phyloP scores from a whole-genome alignment of 2,329 filamentous ascomycete genomes.

The Colletotrichum sp. region DNA sequence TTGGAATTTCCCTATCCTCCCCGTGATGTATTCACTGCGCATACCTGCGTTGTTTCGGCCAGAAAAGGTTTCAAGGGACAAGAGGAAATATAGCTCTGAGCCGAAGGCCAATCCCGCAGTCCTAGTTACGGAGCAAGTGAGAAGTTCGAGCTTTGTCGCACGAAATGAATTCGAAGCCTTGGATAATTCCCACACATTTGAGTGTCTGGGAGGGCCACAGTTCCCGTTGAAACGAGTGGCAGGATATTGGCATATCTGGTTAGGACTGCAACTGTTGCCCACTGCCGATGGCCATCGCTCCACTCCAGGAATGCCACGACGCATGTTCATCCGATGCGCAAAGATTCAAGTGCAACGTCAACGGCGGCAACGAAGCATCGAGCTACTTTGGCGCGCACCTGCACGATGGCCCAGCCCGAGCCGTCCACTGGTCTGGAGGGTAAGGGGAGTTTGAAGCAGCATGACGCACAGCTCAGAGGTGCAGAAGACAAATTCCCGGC shows the following conservation, averaged over 20 bases:
- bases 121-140: not conserved
- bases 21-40: not conserved
- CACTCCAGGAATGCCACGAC: not conserved
- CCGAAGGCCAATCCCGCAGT: not conserved
- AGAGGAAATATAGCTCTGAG: not conserved
- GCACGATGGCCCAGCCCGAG: not conserved
- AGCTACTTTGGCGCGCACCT: not conserved
- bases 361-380: not conserved
- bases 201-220: not conserved
- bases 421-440: not conserved
- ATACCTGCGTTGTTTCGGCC: not conserved
- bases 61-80: not conserved
- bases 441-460: not conserved
- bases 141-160: not conserved
- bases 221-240: not conserved
- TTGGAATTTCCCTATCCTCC: not conserved
- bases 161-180: not conserved
- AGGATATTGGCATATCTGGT: not conserved
- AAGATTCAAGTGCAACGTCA: not conserved
- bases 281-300: not conserved
- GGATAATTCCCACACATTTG: not conserved
- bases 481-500: not conserved
- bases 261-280: not conserved
- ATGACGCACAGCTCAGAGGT: not conserved
- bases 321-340: not conserved